Evolutionary conservation across 306 rosid species (phyloP).

Genomic region (Casuarina cunninghamiana): DNA sequence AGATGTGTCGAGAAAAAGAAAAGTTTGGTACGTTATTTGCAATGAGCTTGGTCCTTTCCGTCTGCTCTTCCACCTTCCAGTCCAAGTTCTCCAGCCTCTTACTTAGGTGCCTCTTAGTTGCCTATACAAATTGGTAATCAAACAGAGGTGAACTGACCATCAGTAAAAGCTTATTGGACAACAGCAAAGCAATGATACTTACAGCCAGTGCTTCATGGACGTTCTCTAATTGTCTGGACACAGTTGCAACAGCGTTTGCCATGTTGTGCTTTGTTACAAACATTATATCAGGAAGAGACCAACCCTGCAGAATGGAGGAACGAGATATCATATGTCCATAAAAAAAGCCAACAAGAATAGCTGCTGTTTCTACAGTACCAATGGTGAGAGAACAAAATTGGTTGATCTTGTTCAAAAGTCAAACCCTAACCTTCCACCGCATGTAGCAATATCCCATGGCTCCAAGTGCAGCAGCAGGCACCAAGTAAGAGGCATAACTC

Average conservation of each 20-base stretch:
- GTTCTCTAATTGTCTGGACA: slow-evolving; percentile 70
- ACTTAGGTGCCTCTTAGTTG: slow-evolving; percentile 67
- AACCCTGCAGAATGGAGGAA: slow-evolving; percentile 46
- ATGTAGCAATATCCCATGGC: slow-evolving; percentile 82
- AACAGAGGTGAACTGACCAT: slow-evolving; percentile 22
- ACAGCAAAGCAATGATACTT: slow-evolving; percentile 37
- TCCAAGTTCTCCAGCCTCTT: slow-evolving; percentile 68
- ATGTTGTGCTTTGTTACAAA: slow-evolving; percentile 76
- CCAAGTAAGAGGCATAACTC: slow-evolving; percentile 58
- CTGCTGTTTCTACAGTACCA: slow-evolving; percentile 6
- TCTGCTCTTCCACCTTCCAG: slow-evolving; percentile 66
- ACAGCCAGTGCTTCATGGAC: slow-evolving; percentile 78
- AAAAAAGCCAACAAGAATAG: slow-evolving; percentile 19
- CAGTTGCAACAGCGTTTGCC: slow-evolving; percentile 66
- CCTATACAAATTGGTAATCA: slow-evolving; percentile 32
- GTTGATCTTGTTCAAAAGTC: not conserved
- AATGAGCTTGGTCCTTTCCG: slow-evolving; percentile 54
- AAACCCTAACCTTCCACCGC: slow-evolving; percentile 70
- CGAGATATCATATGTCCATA: not conserved
- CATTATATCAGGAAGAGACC: slow-evolving; percentile 80
- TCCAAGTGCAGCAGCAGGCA: slow-evolving; percentile 81
- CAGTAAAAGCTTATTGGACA: slow-evolving; percentile 9
- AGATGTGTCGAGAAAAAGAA: slow-evolving; percentile 12
- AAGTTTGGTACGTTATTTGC: slow-evolving; percentile 57
- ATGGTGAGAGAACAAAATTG: slow-evolving; percentile 5